Evolutionary conservation across 2,329 filamentous ascomycete genomes (phyloP).

Genomic region (Seiridium unicorne): DNA sequence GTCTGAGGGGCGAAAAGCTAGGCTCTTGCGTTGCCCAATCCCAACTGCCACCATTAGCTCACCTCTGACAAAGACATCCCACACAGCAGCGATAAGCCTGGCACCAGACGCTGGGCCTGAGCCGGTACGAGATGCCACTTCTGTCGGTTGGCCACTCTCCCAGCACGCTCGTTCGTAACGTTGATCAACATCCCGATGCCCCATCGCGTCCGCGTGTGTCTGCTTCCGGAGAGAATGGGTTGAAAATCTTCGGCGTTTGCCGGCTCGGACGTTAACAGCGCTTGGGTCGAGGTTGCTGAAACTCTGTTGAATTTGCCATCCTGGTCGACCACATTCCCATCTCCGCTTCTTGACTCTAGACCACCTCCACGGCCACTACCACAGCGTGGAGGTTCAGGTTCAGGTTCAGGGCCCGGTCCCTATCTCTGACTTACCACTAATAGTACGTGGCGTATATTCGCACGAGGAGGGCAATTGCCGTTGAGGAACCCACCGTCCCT

Average conservation of each 20-base stretch:
- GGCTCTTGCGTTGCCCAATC: neutral
- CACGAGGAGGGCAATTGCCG: neutral
- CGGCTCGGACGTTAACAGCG: slow-evolving; percentile 5
- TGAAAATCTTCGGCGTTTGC: slow-evolving; percentile 2
- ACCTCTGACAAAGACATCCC: neutral
- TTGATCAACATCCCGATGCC: neutral
- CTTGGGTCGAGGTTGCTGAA: neutral
- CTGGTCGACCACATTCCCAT: neutral
- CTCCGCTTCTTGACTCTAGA: slow-evolving; percentile 7
- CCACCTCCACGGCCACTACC: slow-evolving; percentile 1
- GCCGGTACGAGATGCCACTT: neutral
- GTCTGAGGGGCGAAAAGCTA: slow-evolving; percentile 1
- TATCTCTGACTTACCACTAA: neutral
- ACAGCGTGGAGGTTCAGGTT: slow-evolving; percentile 1
- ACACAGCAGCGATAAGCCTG: neutral
- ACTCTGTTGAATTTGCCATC: neutral
- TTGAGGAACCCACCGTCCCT: neutral
- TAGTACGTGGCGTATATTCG: too few relatives aligned
- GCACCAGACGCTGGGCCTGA: neutral
- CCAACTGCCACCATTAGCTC: neutral
- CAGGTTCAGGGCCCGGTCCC: neutral
- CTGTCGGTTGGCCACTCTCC: neutral
- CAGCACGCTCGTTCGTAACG: neutral
- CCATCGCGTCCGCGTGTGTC: neutral
- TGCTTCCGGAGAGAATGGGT: slow-evolving; percentile 2